These are phyloP conservation scores for Cutaneotrichosporon sp. DNA, from an alignment of 1,284 basidiomycete species.

Conservation along the genomic window DNA sequence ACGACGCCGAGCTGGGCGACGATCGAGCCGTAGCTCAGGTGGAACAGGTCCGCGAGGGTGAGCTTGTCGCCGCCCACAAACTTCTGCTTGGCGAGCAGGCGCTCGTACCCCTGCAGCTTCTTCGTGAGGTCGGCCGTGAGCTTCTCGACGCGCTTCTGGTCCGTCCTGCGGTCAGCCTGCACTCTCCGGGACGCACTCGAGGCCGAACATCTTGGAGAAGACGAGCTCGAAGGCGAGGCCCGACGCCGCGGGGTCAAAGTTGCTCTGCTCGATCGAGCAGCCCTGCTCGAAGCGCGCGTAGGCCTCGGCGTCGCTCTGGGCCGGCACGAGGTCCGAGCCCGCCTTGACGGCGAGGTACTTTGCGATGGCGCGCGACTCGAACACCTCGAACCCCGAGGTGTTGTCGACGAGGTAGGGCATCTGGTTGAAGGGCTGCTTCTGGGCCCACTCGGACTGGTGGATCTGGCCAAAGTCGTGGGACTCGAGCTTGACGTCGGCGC, in stretches of 20 bases:
- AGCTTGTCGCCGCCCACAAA: conserved; percentile 60
- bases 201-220: conserved; percentile 40
- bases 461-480: conserved; percentile 52
- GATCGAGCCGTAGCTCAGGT: conserved; percentile 56
- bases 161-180: conserved; percentile 21
- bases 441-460: conserved; percentile 56
- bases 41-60: conserved; percentile 63
- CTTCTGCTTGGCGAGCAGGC: conserved; percentile 59
- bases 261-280: conserved; percentile 55
- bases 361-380: conserved; percentile 61
- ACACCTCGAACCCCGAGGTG: conserved; percentile 43
- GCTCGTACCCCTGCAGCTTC: conserved; percentile 60
- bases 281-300: conserved; percentile 62
- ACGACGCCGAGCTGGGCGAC: conserved; percentile 21
- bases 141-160: conserved; percentile 47
- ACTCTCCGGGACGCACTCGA: background rate
- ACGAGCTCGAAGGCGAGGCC: conserved; percentile 56
- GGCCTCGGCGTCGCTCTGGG: conserved; percentile 51
- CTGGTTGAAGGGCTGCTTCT: conserved; percentile 65
- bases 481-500: conserved; percentile 35
- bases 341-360: conserved; percentile 48
- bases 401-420: conserved; percentile 62
- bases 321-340: conserved; percentile 28
- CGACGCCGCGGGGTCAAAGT: conserved; percentile 59
- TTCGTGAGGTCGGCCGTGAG: conserved; percentile 45